Evolutionary conservation across 495 filamentous ascomycete species (phyloP), one percentile per base, ranked within the genome.

Genomic region (Achaetomiella virescens): DNA sequence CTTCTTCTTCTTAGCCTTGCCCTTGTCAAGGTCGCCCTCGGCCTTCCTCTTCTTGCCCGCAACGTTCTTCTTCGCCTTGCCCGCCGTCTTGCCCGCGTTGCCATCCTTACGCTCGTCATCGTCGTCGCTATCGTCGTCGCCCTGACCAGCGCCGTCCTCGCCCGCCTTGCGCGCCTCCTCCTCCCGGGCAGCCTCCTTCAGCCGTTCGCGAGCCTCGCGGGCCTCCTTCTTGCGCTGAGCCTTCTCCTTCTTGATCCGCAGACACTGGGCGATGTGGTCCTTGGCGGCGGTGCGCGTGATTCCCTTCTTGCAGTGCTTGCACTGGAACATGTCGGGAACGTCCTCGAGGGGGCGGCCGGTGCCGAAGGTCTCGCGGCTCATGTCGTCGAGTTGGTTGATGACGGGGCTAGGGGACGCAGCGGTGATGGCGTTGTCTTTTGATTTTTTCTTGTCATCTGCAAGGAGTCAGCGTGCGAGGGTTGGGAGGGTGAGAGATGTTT

Each of bases 1-100:
- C 72, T 96, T 96, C 73, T 93, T 90, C 73, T 96, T 96, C 81
- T 97, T 97, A 36, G 78, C 75, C 66, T 89, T 89, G 6, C 84
- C 87, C 57, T 82, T 84, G 21, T 85, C 83, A 45, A 81, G 82
- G 45, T 90, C 86, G 53, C 75, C 86, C 46, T 92, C 91, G 29
- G 90, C 85, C 75, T 97, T 97, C 52, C 92, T 80, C 78, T 97
- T 97, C 83, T 96, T 97, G 12, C 66, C 65, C 24, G 59, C 42
- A 24, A 65, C 56, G 25, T 84, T 83, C 72, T 87, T 87, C 66
- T 84, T 83, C 11, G 78, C 83, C 67, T 91, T 91, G 71, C 88
- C 91, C 15, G 84, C 75, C 25, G 81, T 81, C 75, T 84, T 88
- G 15, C 71, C 66, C 0, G 54, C 63, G 47, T 57, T 64, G 36